phyloP scores from a whole-genome alignment of 768 basidiomycete genomes.

The Chalciporus chontae region DNA sequence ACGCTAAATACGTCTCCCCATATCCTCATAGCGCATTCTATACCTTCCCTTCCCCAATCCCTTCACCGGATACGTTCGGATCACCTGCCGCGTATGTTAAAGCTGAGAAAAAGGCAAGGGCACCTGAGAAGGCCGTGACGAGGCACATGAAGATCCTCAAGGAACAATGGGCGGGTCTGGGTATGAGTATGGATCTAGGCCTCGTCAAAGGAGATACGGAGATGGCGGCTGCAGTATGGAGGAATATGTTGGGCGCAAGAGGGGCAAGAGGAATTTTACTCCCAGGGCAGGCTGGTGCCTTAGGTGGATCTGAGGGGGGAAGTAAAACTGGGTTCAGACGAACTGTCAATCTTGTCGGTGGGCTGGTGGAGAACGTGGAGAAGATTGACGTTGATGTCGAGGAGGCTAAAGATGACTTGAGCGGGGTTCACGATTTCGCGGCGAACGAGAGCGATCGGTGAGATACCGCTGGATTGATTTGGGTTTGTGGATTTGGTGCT shows the following conservation, averaged over 20 bases:
- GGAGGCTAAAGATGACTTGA: conserved; percentile 60
- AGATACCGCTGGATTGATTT: not conserved
- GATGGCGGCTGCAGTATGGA: conserved; percentile 85
- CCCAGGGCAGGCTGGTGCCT: not conserved
- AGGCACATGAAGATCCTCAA: conserved; percentile 90
- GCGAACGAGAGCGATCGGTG: conserved; percentile 43
- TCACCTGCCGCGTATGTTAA: conserved; percentile 26
- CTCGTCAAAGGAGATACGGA: conserved; percentile 75
- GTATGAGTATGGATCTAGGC: conserved; percentile 74
- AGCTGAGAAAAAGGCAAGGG: conserved; percentile 38
- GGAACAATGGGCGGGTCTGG: conserved; percentile 87
- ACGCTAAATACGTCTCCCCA: conserved; percentile 18
- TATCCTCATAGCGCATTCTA: conserved; percentile 26
- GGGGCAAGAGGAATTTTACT: conserved; percentile 70
- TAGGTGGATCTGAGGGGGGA: not conserved
- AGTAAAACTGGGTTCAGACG: conserved; percentile 43
- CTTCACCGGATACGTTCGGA: conserved; percentile 25
- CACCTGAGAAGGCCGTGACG: conserved; percentile 75
- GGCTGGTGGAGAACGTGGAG: conserved; percentile 55
- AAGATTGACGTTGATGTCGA: conserved; percentile 58
- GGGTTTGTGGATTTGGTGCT: not conserved
- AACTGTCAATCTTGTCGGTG: conserved; percentile 68
- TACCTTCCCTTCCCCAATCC: conserved; percentile 22
- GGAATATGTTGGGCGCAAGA: conserved; percentile 83
- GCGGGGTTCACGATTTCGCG: conserved; percentile 69